A percentile compares a stretch with the other conserved stretches of the same genome.
phyloP scores from a whole-genome alignment of 2,329 filamentous ascomycete genomes.

The Taxawa tesnikishii region DNA sequence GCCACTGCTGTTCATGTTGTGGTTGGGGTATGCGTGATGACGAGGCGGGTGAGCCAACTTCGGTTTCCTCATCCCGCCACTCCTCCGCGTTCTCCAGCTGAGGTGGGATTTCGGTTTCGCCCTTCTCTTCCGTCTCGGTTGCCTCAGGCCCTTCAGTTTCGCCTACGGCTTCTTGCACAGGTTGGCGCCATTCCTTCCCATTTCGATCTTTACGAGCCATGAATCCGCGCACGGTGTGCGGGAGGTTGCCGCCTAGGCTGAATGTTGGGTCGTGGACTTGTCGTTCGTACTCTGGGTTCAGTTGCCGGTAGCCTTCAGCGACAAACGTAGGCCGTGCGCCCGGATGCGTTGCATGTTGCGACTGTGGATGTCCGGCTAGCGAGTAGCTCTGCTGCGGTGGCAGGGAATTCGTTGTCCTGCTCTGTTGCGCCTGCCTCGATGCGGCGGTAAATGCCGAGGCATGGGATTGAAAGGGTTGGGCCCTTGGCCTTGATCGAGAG shows the following conservation, averaged over 20 bases:
- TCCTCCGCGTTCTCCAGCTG: slow-evolving; percentile 9
- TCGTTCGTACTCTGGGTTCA: slow-evolving; percentile 15
- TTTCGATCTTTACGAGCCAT: slow-evolving; percentile 8
- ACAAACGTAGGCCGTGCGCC: no score
- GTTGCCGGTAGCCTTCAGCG: slow-evolving; percentile 13
- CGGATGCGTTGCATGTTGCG: no score
- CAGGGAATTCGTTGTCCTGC: no score
- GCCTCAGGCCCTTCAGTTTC: slow-evolving; percentile 1
- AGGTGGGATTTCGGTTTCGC: slow-evolving; percentile 13
- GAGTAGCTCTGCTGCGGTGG: no score
- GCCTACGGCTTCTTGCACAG: slow-evolving; percentile 6
- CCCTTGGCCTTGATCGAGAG: no score
- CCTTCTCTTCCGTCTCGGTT: slow-evolving; percentile 11
- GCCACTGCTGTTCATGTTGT: background rate
- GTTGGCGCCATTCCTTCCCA: slow-evolving; percentile 1
- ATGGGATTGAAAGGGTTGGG: no score
- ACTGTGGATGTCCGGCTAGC: no score
- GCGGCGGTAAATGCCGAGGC: no score
- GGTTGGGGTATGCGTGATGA: background rate
- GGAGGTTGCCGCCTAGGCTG: slow-evolving; percentile 14
- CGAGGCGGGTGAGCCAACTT: no score
- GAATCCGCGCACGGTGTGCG: slow-evolving; percentile 12
- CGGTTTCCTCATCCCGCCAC: slow-evolving; percentile 2
- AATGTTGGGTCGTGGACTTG: slow-evolving; percentile 12
- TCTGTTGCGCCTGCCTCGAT: no score